Conservation (phyloP, 1,284 basidiomycete species). For the Austroboletus sp. region DNA sequence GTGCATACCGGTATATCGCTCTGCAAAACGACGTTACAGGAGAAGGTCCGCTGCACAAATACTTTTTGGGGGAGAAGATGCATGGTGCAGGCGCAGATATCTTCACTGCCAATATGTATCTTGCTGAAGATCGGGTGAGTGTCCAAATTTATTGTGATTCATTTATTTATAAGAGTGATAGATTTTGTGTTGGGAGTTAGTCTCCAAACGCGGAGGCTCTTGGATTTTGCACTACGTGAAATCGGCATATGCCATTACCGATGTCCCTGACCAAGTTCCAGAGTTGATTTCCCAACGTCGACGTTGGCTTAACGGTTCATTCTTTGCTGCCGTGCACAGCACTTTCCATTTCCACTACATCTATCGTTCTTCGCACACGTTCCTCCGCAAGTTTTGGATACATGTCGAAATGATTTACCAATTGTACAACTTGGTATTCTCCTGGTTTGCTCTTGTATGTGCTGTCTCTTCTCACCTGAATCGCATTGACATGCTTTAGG, state of each 20-base stretch:
- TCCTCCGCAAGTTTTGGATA: constrained; percentile 86
- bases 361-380: constrained; percentile 80
- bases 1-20: constrained; percentile 86
- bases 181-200: constrained; percentile 92
- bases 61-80: constrained; percentile 92
- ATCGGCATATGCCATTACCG: constrained; percentile 85
- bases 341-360: constrained; percentile 89
- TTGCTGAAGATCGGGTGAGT: constrained; percentile 79
- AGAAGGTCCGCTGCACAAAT: constrained; percentile 86
- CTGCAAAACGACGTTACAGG: constrained; percentile 79
- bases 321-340: constrained; percentile 90
- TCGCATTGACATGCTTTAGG: constrained; percentile 36
- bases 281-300: constrained; percentile 89
- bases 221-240: constrained; percentile 95
- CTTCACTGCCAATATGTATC: constrained; percentile 93
- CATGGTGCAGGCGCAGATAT: constrained; percentile 84
- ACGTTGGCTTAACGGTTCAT: constrained; percentile 95
- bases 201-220: constrained; percentile 76
- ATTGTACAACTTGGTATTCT: constrained; percentile 81
- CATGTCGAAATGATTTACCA: constrained; percentile 94
- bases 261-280: constrained; percentile 82
- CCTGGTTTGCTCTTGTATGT: constrained; percentile 82
- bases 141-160: not conserved
- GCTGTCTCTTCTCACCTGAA: constrained; percentile 1
- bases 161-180: constrained; percentile 23